Evolutionary conservation across 1,284 basidiomycete species (phyloP).

Genomic region (Psilocybe mexicana): DNA sequence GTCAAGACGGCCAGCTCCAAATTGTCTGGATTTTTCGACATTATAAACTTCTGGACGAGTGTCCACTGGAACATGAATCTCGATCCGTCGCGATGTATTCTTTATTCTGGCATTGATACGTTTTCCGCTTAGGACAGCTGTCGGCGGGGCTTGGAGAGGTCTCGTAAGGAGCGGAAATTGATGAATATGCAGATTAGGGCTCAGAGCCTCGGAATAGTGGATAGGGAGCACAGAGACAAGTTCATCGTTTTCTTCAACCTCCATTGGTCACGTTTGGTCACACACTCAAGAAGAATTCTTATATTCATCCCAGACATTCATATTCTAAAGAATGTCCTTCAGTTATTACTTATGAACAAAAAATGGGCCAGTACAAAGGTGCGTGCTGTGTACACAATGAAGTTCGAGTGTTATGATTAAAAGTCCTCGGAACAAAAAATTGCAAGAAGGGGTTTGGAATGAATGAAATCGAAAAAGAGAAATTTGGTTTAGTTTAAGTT

Average conservation of each 20-base stretch:
- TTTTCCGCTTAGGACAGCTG: constrained; percentile 70
- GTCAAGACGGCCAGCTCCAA: constrained; percentile 62
- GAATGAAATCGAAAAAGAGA: too few species aligned
- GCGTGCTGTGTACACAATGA: background rate
- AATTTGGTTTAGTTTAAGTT: too few species aligned
- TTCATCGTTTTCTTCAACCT: constrained; percentile 52
- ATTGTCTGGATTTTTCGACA: constrained; percentile 58
- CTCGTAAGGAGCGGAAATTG: constrained; percentile 76
- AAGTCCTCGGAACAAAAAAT: too few species aligned
- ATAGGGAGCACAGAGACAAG: constrained; percentile 68
- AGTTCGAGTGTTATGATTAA: too few species aligned
- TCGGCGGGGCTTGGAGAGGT: constrained; percentile 73
- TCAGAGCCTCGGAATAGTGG: constrained; percentile 61
- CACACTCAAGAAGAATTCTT: background rate
- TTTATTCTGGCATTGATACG: constrained; percentile 73
- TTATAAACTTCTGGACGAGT: constrained; percentile 79
- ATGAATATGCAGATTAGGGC: constrained; percentile 68
- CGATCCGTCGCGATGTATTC: constrained; percentile 57
- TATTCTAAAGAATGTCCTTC: too few species aligned
- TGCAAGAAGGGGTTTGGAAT: too few species aligned
- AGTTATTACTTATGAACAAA: too few species aligned
- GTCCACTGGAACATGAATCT: constrained; percentile 78
- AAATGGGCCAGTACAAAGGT: too few species aligned
- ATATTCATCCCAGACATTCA: background rate
- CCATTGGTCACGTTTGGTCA: constrained; percentile 32